Conservation (phyloP, 306 rosid genomes). For the Argentina anserina region DNA sequence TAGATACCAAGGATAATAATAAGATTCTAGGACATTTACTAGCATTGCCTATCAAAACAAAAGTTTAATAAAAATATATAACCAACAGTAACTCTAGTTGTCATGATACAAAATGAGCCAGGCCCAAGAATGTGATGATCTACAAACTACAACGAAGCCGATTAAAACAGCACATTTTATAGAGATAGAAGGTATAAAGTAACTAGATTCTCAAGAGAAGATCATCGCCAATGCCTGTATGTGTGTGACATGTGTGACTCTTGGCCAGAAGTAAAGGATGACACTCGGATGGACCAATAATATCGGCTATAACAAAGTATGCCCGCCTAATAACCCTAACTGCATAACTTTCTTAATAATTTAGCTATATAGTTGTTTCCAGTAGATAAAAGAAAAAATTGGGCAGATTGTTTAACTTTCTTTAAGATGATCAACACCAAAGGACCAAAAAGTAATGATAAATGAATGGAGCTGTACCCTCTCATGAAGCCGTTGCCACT, state of each 20-base stretch:
- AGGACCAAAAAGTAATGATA: neutral
- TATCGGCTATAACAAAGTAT: neutral
- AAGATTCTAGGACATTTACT: neutral
- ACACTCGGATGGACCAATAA: neutral
- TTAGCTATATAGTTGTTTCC: neutral
- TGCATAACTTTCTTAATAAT: neutral
- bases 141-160: neutral
- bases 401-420: neutral
- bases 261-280: neutral
- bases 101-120: neutral
- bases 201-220: neutral
- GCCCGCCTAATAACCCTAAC: neutral
- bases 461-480: constrained; percentile 57
- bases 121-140: neutral
- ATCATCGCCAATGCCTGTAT: neutral
- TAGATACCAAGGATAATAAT: constrained; percentile 1
- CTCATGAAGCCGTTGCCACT: constrained; percentile 62
- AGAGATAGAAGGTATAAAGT: neutral
- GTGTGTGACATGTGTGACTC: neutral
- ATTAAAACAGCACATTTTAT: neutral
- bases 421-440: constrained; percentile 3
- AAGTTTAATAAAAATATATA: neutral
- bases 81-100: neutral
- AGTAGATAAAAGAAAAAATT: neutral
- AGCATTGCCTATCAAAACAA: neutral